phyloP scores from a whole-genome alignment of 768 basidiomycete species.

The Sistotremastrum niveocremeum region DNA sequence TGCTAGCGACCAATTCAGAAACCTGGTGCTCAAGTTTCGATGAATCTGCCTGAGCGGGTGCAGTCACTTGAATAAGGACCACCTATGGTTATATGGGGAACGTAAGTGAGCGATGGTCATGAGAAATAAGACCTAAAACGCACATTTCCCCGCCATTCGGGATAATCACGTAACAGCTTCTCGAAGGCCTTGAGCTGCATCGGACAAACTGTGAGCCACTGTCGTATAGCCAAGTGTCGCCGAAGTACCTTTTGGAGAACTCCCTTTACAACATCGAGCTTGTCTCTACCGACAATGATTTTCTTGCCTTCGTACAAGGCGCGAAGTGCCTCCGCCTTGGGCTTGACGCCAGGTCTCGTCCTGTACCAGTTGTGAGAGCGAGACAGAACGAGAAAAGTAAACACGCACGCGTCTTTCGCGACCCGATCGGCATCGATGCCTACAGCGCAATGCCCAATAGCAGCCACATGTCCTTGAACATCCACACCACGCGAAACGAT shows the following conservation, averaged over 20 bases:
- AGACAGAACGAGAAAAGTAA: background rate
- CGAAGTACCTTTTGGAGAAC: constrained; percentile 76
- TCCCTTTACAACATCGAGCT: constrained; percentile 97
- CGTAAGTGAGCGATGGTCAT: background rate
- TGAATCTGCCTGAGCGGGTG: constrained; percentile 82
- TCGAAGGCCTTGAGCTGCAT: constrained; percentile 83
- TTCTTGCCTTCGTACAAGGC: constrained; percentile 91
- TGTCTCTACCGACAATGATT: constrained; percentile 95
- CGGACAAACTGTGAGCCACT: background rate
- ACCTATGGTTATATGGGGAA: constrained; percentile 20
- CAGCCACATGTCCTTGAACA: constrained; percentile 70
- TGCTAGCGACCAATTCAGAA: constrained; percentile 85
- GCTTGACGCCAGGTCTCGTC: constrained; percentile 65
- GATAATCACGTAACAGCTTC: constrained; percentile 85
- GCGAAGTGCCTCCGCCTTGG: constrained; percentile 78
- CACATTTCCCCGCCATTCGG: constrained; percentile 88
- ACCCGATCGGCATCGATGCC: constrained; percentile 91
- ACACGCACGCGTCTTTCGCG: constrained; percentile 55
- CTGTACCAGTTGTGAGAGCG: constrained; percentile 18
- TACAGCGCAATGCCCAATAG: constrained; percentile 85
- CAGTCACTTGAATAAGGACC: constrained; percentile 69
- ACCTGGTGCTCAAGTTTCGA: constrained; percentile 89
- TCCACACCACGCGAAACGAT: constrained; percentile 60
- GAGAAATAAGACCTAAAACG: constrained; percentile 34
- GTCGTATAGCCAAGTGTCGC: background rate